phyloP scores from a whole-genome alignment of 2,329 filamentous ascomycete species.

The Pseudocercospora macadamiae region DNA sequence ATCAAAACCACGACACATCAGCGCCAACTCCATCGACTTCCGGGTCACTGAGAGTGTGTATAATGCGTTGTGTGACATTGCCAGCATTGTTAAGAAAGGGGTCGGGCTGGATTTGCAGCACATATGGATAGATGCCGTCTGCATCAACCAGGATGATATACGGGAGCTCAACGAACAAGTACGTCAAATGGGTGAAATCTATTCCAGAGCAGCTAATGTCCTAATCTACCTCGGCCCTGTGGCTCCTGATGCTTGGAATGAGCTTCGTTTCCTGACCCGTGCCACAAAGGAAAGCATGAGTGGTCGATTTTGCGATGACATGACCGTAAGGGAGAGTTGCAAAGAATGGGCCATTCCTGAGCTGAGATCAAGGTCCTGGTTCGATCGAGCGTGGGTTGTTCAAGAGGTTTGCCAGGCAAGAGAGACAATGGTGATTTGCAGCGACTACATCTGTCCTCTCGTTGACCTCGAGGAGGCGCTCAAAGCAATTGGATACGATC shows the following conservation, averaged over 20 bases:
- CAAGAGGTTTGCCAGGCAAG: too few relatives aligned
- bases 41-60: not conserved
- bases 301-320: too few relatives aligned
- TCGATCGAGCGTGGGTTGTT: too few relatives aligned
- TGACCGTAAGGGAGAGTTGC: too few relatives aligned
- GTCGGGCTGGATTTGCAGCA: not conserved
- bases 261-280: not conserved
- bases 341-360: too few relatives aligned
- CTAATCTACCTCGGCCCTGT: not conserved
- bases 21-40: not conserved
- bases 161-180: not conserved
- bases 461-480: too few relatives aligned
- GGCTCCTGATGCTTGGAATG: not conserved
- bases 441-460: too few relatives aligned
- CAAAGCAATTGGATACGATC: too few relatives aligned
- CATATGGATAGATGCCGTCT: not conserved
- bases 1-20: not conserved
- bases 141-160: not conserved
- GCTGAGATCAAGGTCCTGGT: too few relatives aligned
- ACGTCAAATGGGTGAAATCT: not conserved
- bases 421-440: too few relatives aligned
- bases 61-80: not conserved
- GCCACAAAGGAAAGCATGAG: not conserved
- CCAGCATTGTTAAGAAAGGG: not conserved
- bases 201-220: not conserved